Conservation (phyloP, 1,284 basidiomycete genomes). For the Neotropicomus parvogracilis region DNA sequence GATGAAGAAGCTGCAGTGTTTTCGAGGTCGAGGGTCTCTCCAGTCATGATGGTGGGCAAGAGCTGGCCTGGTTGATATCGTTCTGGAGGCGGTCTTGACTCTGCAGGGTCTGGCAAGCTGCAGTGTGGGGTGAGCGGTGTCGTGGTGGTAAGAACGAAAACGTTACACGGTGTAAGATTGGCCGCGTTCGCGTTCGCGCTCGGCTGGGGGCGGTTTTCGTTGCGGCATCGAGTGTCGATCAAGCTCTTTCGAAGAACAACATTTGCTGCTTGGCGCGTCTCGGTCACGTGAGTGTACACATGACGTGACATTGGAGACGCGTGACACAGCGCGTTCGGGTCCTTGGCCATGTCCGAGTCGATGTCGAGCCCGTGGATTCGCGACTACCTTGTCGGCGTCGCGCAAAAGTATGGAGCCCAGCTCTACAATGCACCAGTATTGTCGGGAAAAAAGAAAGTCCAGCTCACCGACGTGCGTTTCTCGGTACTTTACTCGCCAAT, state of each 20-base stretch:
- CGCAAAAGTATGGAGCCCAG: constrained; percentile 47
- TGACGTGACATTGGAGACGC: constrained; percentile 18
- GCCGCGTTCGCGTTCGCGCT: not conserved
- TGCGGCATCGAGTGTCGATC: constrained; percentile 12
- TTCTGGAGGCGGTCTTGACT: constrained; percentile 22
- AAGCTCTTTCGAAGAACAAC: not conserved
- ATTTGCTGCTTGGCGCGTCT: constrained; percentile 19
- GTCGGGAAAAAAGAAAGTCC: constrained; percentile 44
- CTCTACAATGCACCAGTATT: constrained; percentile 34
- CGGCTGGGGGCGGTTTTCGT: constrained; percentile 25
- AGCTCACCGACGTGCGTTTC: constrained; percentile 48
- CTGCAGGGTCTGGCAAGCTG: constrained; percentile 8
- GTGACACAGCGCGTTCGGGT: constrained; percentile 23
- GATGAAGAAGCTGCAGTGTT: constrained; percentile 18
- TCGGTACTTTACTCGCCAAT: not conserved
- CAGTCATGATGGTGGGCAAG: constrained; percentile 35
- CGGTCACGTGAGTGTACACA: constrained; percentile 22
- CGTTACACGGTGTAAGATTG: constrained; percentile 6
- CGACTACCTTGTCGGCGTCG: constrained; percentile 46
- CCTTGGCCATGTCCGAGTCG: constrained; percentile 28
- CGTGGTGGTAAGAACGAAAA: not conserved
- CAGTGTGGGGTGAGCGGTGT: constrained; percentile 1
- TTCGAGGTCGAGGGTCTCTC: constrained; percentile 36
- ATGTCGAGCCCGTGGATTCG: constrained; percentile 50
- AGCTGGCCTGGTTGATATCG: constrained; percentile 36